Percentiles rank a stretch among this genome's conserved stretches.
Evolutionary conservation across 768 basidiomycete species (phyloP).

Genomic region (Floccularia luteovirens): DNA sequence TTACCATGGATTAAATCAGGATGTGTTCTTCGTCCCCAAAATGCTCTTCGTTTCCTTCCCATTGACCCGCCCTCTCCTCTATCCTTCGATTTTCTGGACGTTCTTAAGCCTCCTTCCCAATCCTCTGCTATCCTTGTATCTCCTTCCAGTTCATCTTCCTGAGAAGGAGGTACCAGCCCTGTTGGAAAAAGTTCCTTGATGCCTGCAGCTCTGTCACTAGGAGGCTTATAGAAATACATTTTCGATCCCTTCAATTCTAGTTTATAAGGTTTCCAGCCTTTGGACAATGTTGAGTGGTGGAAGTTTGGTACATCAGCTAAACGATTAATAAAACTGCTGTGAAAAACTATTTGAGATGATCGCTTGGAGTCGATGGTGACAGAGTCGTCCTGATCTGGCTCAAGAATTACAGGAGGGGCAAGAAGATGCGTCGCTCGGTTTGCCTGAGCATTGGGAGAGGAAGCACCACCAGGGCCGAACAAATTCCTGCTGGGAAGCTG

Average conservation of each 20-base stretch:
- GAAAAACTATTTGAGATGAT: constrained; percentile 73
- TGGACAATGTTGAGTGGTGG: constrained; percentile 28
- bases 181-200: constrained; percentile 74
- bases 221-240: constrained; percentile 81
- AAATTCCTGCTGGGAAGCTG: constrained; percentile 8
- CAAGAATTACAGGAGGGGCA: constrained; percentile 41
- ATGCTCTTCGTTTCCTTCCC: constrained; percentile 22
- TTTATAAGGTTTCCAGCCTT: constrained; percentile 86
- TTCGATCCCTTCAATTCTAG: constrained; percentile 80
- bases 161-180: constrained; percentile 43
- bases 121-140: constrained; percentile 10
- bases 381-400: constrained; percentile 25
- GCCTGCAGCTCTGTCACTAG: constrained; percentile 53
- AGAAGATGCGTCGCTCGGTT: constrained; percentile 27
- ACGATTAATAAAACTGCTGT: constrained; percentile 72
- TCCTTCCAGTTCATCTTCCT: constrained; percentile 33
- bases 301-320: constrained; percentile 41
- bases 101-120: constrained; percentile 13
- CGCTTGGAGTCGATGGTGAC: constrained; percentile 37
- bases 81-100: constrained; percentile 10
- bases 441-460: constrained; percentile 4
- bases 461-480: constrained; percentile 13
- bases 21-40: constrained; percentile 73
- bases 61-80: constrained; percentile 9
- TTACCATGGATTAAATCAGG: constrained; percentile 49